These are phyloP conservation scores for Nicotiana attenuata DNA, from an alignment of 257 asterid genomes.

Conservation along the genomic window DNA sequence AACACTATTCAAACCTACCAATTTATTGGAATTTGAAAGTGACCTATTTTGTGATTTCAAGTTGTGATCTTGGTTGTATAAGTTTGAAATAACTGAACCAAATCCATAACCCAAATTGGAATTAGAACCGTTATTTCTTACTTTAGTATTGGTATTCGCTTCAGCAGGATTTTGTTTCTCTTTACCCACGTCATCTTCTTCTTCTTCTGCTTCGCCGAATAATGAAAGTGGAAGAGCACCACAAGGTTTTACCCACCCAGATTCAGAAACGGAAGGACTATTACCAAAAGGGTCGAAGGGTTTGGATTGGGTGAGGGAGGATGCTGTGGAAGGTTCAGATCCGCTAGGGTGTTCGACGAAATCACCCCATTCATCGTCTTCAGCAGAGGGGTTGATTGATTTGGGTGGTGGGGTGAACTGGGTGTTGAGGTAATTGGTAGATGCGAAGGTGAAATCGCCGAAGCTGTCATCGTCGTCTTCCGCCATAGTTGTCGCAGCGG, in stretches of 20 bases:
- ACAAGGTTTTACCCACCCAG: conserved; percentile 49
- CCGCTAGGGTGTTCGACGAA: conserved; percentile 50
- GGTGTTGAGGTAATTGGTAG: conserved; percentile 25
- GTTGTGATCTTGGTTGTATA: conserved; percentile 29
- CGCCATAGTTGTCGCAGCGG: conserved; percentile 35
- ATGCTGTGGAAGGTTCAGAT: conserved; percentile 27
- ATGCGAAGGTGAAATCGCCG: conserved; percentile 70
- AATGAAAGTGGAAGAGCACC: conserved; percentile 77
- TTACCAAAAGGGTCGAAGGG: conserved; percentile 24
- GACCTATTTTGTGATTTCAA: conserved; percentile 21
- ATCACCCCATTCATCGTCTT: conserved; percentile 81
- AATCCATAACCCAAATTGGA: conserved; percentile 21
- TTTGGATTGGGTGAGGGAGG: conserved; percentile 26
- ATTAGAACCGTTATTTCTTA: conserved; percentile 20
- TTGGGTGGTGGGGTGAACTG: conserved; percentile 19
- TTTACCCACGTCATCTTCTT: conserved; percentile 24
- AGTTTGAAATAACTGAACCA: conserved; percentile 27
- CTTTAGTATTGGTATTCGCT: conserved; percentile 12
- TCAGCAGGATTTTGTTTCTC: conserved; percentile 18
- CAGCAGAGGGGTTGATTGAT: conserved; percentile 15
- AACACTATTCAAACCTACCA: neutral
- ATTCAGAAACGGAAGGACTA: conserved; percentile 12
- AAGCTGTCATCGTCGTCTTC: conserved; percentile 62
- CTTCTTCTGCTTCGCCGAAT: conserved; percentile 50
- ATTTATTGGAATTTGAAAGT: conserved; percentile 13